These are phyloP conservation scores for Tuber melanosporum DNA, from an alignment of 495 filamentous ascomycete species.

Conservation along the genomic window DNA sequence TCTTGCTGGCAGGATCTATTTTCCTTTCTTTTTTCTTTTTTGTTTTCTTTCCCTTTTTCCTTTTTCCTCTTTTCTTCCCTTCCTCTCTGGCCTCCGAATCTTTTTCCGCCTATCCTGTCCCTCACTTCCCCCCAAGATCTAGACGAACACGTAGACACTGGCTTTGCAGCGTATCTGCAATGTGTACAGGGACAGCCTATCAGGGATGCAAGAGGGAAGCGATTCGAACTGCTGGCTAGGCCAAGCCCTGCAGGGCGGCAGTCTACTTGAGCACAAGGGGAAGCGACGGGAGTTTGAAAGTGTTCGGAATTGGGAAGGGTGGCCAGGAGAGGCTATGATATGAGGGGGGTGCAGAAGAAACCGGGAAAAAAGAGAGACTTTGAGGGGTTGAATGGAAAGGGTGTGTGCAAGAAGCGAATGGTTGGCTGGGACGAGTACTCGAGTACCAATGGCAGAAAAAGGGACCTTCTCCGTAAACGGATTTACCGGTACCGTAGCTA, in stretches of 20 bases:
- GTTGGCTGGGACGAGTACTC: not conserved
- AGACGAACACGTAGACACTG: slow-evolving; percentile 38
- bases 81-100: not conserved
- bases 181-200: slow-evolving; percentile 27
- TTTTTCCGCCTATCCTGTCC: slow-evolving; percentile 2
- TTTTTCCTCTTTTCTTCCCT: not conserved
- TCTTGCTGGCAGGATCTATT: slow-evolving; percentile 10
- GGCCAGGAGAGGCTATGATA: slow-evolving; percentile 9
- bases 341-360: slow-evolving; percentile 20
- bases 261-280: slow-evolving; percentile 16
- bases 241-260: slow-evolving; percentile 27
- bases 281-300: slow-evolving; percentile 20
- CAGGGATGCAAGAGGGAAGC: slow-evolving; percentile 17
- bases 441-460: not conserved
- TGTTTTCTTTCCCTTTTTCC: slow-evolving; percentile 8
- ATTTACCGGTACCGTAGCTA: not conserved
- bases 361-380: slow-evolving; percentile 8
- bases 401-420: slow-evolving; percentile 13
- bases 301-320: not conserved
- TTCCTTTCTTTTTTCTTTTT: slow-evolving; percentile 1
- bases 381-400: slow-evolving; percentile 12
- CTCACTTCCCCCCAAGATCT: not conserved
- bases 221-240: slow-evolving; percentile 24
- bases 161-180: slow-evolving; percentile 17
- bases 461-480: not conserved